Conservation (phyloP, 1,139 yeast species). For the Suhomyces coccinellae region DNA sequence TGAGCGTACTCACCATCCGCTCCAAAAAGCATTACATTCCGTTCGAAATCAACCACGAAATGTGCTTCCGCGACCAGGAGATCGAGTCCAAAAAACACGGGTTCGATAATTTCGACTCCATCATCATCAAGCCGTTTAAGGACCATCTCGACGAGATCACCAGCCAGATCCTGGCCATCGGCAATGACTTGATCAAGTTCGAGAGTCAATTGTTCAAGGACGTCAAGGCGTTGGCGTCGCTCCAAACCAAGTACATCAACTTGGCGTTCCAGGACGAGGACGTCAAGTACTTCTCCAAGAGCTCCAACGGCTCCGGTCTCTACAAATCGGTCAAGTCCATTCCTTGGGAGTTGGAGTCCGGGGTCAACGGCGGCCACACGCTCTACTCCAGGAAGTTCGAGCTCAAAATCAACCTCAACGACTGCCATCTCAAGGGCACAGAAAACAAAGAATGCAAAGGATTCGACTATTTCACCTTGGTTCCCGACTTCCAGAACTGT, state of each 20-base stretch:
- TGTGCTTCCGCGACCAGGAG: conserved; percentile 30
- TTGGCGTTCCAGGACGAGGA: conserved; percentile 20
- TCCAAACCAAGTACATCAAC: conserved; percentile 36
- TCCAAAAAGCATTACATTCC: conserved; percentile 38
- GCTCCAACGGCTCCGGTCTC: conserved; percentile 22
- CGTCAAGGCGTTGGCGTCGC: conserved; percentile 37
- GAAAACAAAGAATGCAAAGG: conserved; percentile 25
- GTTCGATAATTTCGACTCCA: conserved; percentile 32
- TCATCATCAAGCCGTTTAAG: conserved; percentile 34
- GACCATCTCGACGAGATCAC: conserved; percentile 31
- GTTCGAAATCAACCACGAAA: conserved; percentile 42
- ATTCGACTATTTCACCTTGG: conserved; percentile 39
- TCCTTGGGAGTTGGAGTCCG: conserved; percentile 26
- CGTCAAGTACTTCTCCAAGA: conserved; percentile 17
- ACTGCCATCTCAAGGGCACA: conserved; percentile 28
- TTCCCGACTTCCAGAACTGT: conserved; percentile 62
- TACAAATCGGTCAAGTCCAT: conserved; percentile 23
- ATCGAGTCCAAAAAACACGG: conserved; percentile 27
- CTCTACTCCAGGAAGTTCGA: conserved; percentile 31
- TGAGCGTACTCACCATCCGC: conserved; percentile 35
- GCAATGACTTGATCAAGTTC: conserved; percentile 36
- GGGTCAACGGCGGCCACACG: conserved; percentile 14
- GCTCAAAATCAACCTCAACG: conserved; percentile 27
- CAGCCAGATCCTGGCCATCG: conserved; percentile 33
- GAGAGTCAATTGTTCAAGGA: conserved; percentile 41